Evolutionary conservation across 2,329 filamentous ascomycete genomes (phyloP), one percentile per base, ranked within the genome.

Genomic region (Cercospora zeae-maydis): DNA sequence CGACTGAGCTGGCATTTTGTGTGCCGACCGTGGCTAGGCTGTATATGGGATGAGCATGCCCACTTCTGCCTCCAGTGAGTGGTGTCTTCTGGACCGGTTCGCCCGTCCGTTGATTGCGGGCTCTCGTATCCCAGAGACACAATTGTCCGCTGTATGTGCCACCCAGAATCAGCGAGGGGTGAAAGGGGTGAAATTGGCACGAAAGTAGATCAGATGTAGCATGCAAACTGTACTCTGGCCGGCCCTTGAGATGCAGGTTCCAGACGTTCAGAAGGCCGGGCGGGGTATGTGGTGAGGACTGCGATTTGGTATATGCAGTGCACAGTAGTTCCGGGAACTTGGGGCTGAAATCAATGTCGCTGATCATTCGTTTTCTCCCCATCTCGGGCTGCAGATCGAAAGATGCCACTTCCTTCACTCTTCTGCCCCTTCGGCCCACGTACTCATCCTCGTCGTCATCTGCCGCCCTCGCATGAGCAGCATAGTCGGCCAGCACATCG

Each of bases 361-460:
- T 97, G 74, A 99, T 89, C 90, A 97, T 97, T 80, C 97, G 96
- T 81, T 96, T 96, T 73, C 92, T 96, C 90, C 93, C 97, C 75
- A 92, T 86, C 65, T 96, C 90, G 73, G 97, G 93, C n/a, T 66
- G 58, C 36, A 75, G 61, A 78, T 91, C 96, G 77, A 98, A 97
- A 72, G 97, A 93, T 36, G 90, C 88, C 54, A 96, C 83, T 77
- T 99, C 93, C 75, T 91, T 93, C 71, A 96, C 86, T 67, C 89
- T 85, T 69, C 90, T 82, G 42, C 89, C 86, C 56, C 88, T 89
- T 67, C 89, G 88, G 3, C 88, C 89, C 2, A 84, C 86, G 63
- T 89, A 89, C 14, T 88, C 88, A 56, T 85, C 83, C 24, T 56
- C 59, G 54, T 96, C 92, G 52, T 96, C 92, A 42, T 95, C 85